These are phyloP conservation scores for Paralagenidium karlingii DNA, from an alignment of 352 stramenopile genomes.

Conservation along the genomic window DNA sequence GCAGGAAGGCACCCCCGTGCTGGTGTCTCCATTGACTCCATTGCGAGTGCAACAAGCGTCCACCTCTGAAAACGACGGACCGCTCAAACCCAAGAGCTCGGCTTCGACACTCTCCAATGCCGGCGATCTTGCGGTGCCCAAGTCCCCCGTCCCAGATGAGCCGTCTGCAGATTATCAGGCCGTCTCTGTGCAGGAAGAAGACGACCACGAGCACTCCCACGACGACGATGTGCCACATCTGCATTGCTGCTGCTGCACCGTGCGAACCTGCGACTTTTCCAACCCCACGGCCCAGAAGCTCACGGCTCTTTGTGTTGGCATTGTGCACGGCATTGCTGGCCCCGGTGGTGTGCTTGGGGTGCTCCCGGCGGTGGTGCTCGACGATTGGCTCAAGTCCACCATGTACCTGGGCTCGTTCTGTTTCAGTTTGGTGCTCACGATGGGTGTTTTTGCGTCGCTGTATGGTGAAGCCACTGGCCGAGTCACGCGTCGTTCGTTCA, in stretches of 20 bases:
- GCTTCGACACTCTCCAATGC: background rate
- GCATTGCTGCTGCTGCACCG: background rate
- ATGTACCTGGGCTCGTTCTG: slow-evolving; percentile 85
- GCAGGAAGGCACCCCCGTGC: too few relatives aligned
- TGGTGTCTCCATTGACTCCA: too few relatives aligned
- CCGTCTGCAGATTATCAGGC: background rate
- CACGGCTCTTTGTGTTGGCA: slow-evolving; percentile 65
- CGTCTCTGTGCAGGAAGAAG: background rate
- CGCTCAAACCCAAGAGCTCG: too few relatives aligned
- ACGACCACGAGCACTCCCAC: background rate
- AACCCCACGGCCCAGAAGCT: slow-evolving; percentile 10
- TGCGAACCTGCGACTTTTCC: background rate
- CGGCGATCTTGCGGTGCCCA: background rate
- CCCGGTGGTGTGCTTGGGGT: slow-evolving; percentile 65
- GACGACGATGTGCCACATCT: background rate
- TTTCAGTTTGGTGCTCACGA: slow-evolving; percentile 79
- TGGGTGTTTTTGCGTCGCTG: slow-evolving; percentile 80
- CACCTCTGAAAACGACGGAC: too few relatives aligned
- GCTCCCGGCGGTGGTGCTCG: slow-evolving; percentile 75
- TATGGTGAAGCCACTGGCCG: slow-evolving; percentile 68
- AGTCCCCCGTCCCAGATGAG: background rate
- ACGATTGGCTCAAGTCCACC: slow-evolving; percentile 51
- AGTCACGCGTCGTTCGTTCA: slow-evolving; percentile 29
- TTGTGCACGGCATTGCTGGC: slow-evolving; percentile 82
- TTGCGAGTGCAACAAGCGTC: too few relatives aligned